These are phyloP conservation scores for Leccinum uliginosum DNA, from an alignment of 768 basidiomycete genomes.

Conservation along the genomic window DNA sequence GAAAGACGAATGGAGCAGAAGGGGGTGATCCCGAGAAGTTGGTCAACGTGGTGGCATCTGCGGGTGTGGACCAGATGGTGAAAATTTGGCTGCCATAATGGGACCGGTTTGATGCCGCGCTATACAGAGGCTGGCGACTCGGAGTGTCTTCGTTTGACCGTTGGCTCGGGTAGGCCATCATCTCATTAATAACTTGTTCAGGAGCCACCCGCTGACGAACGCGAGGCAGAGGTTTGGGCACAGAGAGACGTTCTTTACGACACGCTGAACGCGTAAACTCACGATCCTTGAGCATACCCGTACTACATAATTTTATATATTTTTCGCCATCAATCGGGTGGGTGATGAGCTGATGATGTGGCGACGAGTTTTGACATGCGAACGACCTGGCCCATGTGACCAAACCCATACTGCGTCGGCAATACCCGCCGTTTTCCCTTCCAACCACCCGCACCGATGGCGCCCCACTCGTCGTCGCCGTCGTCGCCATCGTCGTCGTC, in stretches of 20 bases:
- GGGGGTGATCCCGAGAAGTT: conserved; percentile 47
- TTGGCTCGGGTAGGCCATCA: conserved; percentile 15
- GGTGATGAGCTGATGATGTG: neutral
- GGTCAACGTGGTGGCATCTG: conserved; percentile 66
- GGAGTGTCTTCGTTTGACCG: conserved; percentile 12
- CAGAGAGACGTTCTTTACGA: conserved; percentile 25
- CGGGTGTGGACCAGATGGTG: conserved; percentile 63
- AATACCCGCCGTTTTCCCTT: conserved; percentile 28
- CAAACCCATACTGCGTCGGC: conserved; percentile 21
- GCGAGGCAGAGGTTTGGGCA: conserved; percentile 1
- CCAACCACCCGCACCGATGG: conserved; percentile 51
- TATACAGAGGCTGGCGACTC: conserved; percentile 10
- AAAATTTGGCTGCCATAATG: conserved; percentile 60
- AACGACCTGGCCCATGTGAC: conserved; percentile 17
- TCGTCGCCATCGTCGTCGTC: conserved; percentile 51
- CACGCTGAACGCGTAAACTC: conserved; percentile 20
- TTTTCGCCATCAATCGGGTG: neutral
- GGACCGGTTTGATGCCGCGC: conserved; percentile 3
- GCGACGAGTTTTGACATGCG: neutral
- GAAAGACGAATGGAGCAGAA: conserved; percentile 35
- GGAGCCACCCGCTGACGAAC: conserved; percentile 6
- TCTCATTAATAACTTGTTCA: neutral
- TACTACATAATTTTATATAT: conserved; percentile 32
- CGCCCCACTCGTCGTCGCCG: conserved; percentile 64
- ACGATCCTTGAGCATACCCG: conserved; percentile 36